Evolutionary conservation across 331 rosid genomes (phyloP).

Genomic region (Acacia pycnantha): DNA sequence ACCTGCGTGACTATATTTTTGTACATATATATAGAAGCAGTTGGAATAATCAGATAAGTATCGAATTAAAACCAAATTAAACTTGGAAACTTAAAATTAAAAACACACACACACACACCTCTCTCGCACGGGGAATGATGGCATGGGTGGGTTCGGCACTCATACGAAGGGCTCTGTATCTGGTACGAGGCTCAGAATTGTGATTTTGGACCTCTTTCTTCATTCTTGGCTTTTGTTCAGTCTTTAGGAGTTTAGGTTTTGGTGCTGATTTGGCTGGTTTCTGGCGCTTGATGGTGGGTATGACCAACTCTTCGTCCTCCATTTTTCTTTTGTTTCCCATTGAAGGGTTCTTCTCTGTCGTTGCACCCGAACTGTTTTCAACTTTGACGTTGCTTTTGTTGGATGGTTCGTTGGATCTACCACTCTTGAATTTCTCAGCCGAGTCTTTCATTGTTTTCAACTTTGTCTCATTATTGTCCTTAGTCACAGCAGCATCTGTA

Average conservation of each 20-base stretch:
- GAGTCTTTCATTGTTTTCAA: conserved; percentile 19
- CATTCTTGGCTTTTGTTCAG: conserved; percentile 10
- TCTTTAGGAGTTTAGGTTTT: not conserved
- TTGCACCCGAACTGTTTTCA: conserved; percentile 10
- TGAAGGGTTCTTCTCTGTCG: conserved; percentile 26
- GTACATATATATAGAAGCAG: not conserved
- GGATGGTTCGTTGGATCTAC: not conserved
- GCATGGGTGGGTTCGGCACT: not conserved
- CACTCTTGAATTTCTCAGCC: conserved; percentile 23
- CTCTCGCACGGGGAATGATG: conserved; percentile 1
- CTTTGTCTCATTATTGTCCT: conserved; percentile 17
- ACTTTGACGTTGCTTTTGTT: conserved; percentile 15
- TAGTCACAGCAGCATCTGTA: conserved; percentile 35
- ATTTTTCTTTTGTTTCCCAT: conserved; percentile 35
- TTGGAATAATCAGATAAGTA: conserved; percentile 5
- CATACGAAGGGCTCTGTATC: not conserved
- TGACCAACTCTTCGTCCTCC: not conserved
- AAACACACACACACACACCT: not conserved
- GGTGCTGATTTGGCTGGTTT: not conserved
- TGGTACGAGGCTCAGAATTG: not conserved
- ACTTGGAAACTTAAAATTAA: not conserved
- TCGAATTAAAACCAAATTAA: not conserved
- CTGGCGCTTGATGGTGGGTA: conserved; percentile 26
- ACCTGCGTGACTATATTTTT: conserved; percentile 26
- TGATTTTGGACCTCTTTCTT: not conserved